Conservation (phyloP, 1,139 yeast genomes). For the Wickerhamiella infanticola region DNA sequence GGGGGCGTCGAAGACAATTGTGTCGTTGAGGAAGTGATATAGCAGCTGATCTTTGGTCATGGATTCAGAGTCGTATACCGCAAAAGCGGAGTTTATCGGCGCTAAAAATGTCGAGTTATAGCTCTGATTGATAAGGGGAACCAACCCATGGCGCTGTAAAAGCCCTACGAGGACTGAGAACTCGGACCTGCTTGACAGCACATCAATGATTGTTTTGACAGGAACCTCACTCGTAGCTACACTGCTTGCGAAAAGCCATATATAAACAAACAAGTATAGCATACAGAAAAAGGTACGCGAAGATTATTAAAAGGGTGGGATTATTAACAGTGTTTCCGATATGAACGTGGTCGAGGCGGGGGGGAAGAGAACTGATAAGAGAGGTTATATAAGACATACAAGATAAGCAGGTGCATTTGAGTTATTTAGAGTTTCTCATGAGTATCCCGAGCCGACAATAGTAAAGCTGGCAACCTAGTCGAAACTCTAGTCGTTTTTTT, state of each 20-base stretch:
- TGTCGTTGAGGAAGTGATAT: slow-evolving; percentile 23
- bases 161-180: slow-evolving; percentile 54
- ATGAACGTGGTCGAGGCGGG: too few species aligned
- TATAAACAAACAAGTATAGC: too few species aligned
- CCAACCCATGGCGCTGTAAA: slow-evolving; percentile 49
- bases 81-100: slow-evolving; percentile 75
- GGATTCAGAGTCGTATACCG: slow-evolving; percentile 17
- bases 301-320: too few species aligned
- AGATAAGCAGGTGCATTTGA: too few species aligned
- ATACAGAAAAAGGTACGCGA: too few species aligned
- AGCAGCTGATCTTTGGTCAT: slow-evolving; percentile 22
- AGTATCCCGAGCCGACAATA: too few species aligned
- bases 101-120: slow-evolving; percentile 66
- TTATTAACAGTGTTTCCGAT: too few species aligned
- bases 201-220: slow-evolving; percentile 44
- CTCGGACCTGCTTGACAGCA: slow-evolving; percentile 57
- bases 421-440: too few species aligned
- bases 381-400: too few species aligned
- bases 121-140: slow-evolving; percentile 51
- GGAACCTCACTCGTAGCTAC: slow-evolving; percentile 4
- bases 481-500: too few species aligned
- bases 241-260: not conserved
- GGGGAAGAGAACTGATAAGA: too few species aligned
- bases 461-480: too few species aligned
- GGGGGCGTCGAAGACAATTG: slow-evolving; percentile 13